phyloP scores from a whole-genome alignment of 1,284 basidiomycete genomes.

The Ganoderma boninense region DNA sequence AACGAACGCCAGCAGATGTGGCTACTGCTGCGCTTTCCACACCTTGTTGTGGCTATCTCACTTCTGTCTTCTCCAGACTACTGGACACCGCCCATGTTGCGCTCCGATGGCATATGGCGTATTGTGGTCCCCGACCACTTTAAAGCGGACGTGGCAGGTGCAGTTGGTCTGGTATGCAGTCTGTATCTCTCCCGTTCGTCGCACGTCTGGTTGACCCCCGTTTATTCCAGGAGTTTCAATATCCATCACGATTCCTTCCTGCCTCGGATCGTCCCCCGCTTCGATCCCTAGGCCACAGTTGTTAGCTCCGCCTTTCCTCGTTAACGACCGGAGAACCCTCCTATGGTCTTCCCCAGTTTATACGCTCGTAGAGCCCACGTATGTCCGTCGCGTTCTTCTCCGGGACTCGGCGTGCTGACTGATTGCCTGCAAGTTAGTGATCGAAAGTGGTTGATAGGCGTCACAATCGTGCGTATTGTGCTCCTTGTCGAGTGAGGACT shows the following conservation, averaged over 20 bases:
- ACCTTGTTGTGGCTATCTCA: no score
- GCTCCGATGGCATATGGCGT: constrained; percentile 29
- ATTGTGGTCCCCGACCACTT: constrained; percentile 30
- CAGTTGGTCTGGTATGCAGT: constrained; percentile 22
- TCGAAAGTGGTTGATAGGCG: constrained; percentile 12
- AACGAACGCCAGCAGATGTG: no score
- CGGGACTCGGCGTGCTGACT: not conserved
- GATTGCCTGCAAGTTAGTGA: constrained; percentile 12
- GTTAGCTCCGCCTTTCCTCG: constrained; percentile 6
- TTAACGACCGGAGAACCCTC: not conserved
- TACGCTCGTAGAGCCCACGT: constrained; percentile 26
- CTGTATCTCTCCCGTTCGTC: no score
- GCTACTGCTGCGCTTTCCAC: no score
- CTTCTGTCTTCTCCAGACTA: not conserved
- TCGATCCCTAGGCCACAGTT: constrained; percentile 12
- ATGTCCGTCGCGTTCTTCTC: not conserved
- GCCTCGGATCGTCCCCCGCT: not conserved
- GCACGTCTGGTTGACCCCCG: not conserved
- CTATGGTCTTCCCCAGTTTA: constrained; percentile 27
- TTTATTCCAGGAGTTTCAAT: constrained; percentile 23
- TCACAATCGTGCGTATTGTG: not conserved
- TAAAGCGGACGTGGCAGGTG: constrained; percentile 13
- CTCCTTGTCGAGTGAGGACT: not conserved
- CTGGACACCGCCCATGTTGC: no score
- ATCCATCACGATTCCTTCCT: constrained; percentile 1